Evolutionary conservation across 2,329 filamentous ascomycete species (phyloP).

Genomic region (Stachybotrys chartarum): DNA sequence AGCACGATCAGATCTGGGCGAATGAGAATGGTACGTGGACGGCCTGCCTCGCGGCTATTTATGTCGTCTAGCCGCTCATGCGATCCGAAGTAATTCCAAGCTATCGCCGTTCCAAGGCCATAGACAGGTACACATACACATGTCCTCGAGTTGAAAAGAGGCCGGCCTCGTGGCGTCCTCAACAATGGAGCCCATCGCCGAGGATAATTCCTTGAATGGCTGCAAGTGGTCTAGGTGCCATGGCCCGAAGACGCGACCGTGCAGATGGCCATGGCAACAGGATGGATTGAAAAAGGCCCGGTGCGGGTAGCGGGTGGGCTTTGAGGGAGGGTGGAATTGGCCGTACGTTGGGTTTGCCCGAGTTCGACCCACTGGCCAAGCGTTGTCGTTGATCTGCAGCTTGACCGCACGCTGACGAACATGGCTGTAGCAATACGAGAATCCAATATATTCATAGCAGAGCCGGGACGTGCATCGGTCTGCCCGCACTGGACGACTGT

Average conservation of each 20-base stretch:
- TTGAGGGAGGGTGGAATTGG: neutral
- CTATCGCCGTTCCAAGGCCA: too few relatives aligned
- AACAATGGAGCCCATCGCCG: too few relatives aligned
- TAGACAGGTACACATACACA: too few relatives aligned
- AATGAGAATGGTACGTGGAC: too few relatives aligned
- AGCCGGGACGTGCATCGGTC: too few relatives aligned
- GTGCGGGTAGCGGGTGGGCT: neutral
- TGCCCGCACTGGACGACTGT: too few relatives aligned
- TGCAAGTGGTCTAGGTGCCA: neutral
- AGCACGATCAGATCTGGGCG: too few relatives aligned
- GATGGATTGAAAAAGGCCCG: neutral
- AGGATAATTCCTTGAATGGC: neutral
- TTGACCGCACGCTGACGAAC: neutral
- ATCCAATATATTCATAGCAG: neutral
- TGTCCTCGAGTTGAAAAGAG: too few relatives aligned
- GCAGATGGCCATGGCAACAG: neutral
- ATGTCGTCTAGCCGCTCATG: too few relatives aligned
- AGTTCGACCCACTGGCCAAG: neutral
- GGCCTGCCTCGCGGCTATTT: too few relatives aligned
- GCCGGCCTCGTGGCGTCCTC: too few relatives aligned
- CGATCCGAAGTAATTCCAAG: too few relatives aligned
- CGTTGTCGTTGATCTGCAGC: neutral
- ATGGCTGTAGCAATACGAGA: neutral
- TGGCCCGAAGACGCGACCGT: neutral
- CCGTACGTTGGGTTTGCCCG: neutral